These are phyloP conservation scores for Paramecium bursaria DNA, from an alignment of 73 alveolate species.

Conservation along the genomic window DNA sequence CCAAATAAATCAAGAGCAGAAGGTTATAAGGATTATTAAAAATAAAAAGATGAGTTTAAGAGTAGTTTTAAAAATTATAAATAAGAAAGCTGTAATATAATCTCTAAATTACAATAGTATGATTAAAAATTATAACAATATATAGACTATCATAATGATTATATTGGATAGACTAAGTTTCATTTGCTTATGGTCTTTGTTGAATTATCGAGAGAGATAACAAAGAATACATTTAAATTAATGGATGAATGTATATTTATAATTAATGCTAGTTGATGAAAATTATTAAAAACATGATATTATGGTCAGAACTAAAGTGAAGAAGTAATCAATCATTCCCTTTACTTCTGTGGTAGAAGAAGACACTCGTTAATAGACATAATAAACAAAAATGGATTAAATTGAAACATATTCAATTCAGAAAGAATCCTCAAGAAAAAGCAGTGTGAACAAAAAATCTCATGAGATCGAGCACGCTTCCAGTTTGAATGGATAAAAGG, in stretches of 20 bases:
- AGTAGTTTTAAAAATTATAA: constrained; percentile 9
- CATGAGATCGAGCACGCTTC: constrained; percentile 16
- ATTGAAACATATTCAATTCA: not conserved
- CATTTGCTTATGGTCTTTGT: not conserved
- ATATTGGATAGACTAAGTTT: not conserved
- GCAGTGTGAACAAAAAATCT: not conserved
- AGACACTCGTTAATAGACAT: too few relatives aligned
- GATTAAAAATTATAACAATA: constrained; percentile 1
- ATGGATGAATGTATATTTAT: constrained; percentile 16
- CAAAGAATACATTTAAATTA: constrained; percentile 4
- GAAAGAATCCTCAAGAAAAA: constrained; percentile 5
- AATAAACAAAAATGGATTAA: not conserved
- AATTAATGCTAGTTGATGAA: constrained; percentile 15
- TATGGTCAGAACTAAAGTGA: not conserved
- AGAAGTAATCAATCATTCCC: not conserved
- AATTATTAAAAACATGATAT: constrained; percentile 14
- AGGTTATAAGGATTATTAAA: constrained; percentile 23
- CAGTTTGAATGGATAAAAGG: too few relatives aligned
- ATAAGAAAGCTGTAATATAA: not conserved
- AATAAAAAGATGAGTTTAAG: not conserved
- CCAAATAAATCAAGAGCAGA: not conserved
- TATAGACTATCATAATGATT: not conserved
- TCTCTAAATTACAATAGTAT: not conserved
- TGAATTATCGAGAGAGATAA: not conserved
- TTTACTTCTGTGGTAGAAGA: too few relatives aligned